Evolutionary conservation across 352 stramenopile species (phyloP), one percentile per base, ranked within the genome.

Genomic region (Phytophthora colocasiae): DNA sequence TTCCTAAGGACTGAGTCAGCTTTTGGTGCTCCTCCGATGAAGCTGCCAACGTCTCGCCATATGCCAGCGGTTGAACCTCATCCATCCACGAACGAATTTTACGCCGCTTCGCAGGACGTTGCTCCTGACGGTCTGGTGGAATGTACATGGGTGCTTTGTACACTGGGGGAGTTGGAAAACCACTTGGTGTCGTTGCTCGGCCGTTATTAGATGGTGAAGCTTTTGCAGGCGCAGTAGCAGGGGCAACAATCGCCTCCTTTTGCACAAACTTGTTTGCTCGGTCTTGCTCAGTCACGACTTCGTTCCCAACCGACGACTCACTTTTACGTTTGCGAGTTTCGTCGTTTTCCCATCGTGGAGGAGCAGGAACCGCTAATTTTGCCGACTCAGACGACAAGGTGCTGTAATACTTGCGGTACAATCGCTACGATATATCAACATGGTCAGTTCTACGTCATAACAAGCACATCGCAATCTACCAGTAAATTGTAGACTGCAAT

Each of bases 21-120:
- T 77, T 78, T 22, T 71, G 52, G 46, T 96, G 84, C 47, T 92
- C 85, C 22, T 93, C 80, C 1, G 85, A 93, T n/a, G 70, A 79
- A 1, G 72, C 39, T 36, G 81, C 62, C 43, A 96, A 32, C 22
- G 70, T 75, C 32, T 94, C 80, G 7, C 88, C 88, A 51, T 81
- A 90, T 32, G 72, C 52, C 6, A 96, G 63, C 22, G 85, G 80
- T 9, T 80, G 29, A 4, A 95, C 88, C 10, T 95, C 86, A 43
- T 96, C 88, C 57, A 91, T 75, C 88, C 88, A 96, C 44, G 88
- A 91, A 10, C 88, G 86, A 44, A 96, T 93, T 79, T 96, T 96
- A 31, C 88, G 86, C 29, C 86, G 84, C 68, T 96, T 96, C 0
- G 85, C 60, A 19, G 81, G 75, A 19, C 83, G 83, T 22, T 78